phyloP scores from a whole-genome alignment of 495 filamentous ascomycete species.

The Bacidia gigantensis region DNA sequence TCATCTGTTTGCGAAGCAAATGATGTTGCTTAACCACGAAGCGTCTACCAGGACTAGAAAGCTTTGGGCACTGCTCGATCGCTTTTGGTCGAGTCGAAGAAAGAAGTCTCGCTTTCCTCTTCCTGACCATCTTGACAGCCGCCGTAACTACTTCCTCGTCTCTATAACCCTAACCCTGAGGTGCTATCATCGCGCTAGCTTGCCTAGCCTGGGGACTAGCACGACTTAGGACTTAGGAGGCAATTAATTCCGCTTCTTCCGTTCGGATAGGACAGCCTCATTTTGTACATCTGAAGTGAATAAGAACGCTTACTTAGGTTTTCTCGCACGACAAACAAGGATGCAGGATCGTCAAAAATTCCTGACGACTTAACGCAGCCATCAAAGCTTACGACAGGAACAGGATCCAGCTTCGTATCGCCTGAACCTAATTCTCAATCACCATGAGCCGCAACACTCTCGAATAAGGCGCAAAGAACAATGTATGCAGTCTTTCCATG shows the following conservation, averaged over 20 bases:
- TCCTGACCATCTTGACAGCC: slow-evolving; percentile 29
- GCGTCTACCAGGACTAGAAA: slow-evolving; percentile 70
- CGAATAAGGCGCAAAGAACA: not conserved
- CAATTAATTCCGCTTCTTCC: no score
- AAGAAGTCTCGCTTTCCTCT: slow-evolving; percentile 27
- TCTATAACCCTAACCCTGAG: no score
- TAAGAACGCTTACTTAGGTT: no score
- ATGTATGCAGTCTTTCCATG: not conserved
- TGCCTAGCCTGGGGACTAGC: no score
- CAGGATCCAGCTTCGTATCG: not conserved
- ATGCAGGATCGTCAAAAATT: no score
- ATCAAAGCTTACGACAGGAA: no score
- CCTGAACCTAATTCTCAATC: not conserved
- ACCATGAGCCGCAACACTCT: not conserved
- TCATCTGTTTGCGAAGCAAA: slow-evolving; percentile 60
- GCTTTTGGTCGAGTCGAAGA: slow-evolving; percentile 56
- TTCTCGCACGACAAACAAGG: no score
- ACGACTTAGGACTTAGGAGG: no score
- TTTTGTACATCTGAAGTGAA: no score
- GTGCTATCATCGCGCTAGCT: no score
- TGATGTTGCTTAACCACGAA: slow-evolving; percentile 77
- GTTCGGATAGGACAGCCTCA: no score
- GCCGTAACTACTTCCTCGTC: not conserved
- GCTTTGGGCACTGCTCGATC: slow-evolving; percentile 35
- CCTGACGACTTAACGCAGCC: no score